These are phyloP conservation scores for Torulaspora gathmanii DNA, from an alignment of 805 yeast genomes.

Conservation along the genomic window DNA sequence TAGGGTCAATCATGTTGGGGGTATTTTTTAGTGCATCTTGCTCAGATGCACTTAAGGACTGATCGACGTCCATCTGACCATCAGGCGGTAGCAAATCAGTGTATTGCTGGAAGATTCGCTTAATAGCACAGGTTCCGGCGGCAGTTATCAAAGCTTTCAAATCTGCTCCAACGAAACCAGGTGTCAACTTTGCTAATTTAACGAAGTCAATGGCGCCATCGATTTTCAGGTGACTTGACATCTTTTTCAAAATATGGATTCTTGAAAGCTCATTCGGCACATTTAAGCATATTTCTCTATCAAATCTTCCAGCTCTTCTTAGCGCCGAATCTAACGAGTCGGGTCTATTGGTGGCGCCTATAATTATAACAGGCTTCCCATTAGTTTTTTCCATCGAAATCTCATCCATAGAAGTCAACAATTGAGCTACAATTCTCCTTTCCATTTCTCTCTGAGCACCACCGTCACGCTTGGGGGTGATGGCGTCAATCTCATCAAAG, in stretches of 20 bases:
- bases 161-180: conserved; percentile 98
- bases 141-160: conserved; percentile 89
- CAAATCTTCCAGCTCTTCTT: conserved; percentile 95
- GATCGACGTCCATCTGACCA: conserved; percentile 17
- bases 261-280: conserved; percentile 91
- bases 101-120: conserved; percentile 71
- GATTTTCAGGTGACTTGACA: conserved; percentile 63
- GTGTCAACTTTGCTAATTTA: conserved; percentile 82
- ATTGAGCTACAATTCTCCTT: conserved; percentile 90
- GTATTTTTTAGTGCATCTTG: conserved; percentile 30
- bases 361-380: conserved; percentile 87
- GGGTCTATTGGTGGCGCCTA: conserved; percentile 97
- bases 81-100: conserved; percentile 11
- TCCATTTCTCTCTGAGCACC: conserved; percentile 96
- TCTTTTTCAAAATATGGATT: conserved; percentile 64
- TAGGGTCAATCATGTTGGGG: conserved; percentile 34
- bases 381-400: conserved; percentile 79
- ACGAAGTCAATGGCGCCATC: conserved; percentile 66
- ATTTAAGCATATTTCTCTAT: conserved; percentile 85
- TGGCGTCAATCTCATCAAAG: conserved; percentile 96
- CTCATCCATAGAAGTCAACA: conserved; percentile 92
- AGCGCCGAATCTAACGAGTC: conserved; percentile 92
- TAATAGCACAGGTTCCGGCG: conserved; percentile 91
- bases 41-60: conserved; percentile 8
- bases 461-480: conserved; percentile 96